Evolutionary conservation across 139 green algal species (phyloP), one percentile per base, ranked within the genome.

Genomic region (Coccomyxa sp.): DNA sequence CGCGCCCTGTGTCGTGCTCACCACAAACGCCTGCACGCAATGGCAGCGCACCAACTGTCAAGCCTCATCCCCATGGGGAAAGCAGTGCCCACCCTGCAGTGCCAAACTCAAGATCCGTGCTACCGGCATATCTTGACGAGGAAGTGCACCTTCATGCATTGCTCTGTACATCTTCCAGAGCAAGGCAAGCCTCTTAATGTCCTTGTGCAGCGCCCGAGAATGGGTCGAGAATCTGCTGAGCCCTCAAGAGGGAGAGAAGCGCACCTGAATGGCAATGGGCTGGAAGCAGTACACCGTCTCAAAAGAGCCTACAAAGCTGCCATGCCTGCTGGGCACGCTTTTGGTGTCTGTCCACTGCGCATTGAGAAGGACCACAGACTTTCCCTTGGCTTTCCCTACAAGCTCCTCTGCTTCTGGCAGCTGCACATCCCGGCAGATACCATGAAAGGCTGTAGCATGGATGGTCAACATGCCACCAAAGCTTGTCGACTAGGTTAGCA

Each of bases 321-420:
- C 7, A 55, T 88, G 88, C 35, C 80, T 38, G 31, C 74, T 16
- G 1, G 84, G 87, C 39, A 82, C 50, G 4, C 24, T 34, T n/a
- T 38, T 7, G 29, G 44, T 58, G 35, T 44, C 37, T 27, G 33
- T 34, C 86, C 86, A 92, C 14, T 55, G 72, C 6, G 86, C 77
- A 77, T 92, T 92, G 40, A 92, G 55, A 22, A 88, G 7, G 29
- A 88, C 58, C 16, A 55, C 81, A 0, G 41, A 74, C 18, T 55
- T 40, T 0, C 79, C 82, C 1, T n/a, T 35, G 84, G 86, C 91
- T n/a, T 89, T 84, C 22, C 82, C 76, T 54, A 92, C 64, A 37
- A 92, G 77, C 81, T 89, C 86, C 75, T 92, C 86, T 40, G 87
- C 76, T 70, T 90, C 81, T 6, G 84, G 86, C 33, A 91, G 80